Percentiles rank a stretch among this genome's conserved stretches.
phyloP scores from a whole-genome alignment of 441 rosid genomes.

The Kokia cookei region DNA sequence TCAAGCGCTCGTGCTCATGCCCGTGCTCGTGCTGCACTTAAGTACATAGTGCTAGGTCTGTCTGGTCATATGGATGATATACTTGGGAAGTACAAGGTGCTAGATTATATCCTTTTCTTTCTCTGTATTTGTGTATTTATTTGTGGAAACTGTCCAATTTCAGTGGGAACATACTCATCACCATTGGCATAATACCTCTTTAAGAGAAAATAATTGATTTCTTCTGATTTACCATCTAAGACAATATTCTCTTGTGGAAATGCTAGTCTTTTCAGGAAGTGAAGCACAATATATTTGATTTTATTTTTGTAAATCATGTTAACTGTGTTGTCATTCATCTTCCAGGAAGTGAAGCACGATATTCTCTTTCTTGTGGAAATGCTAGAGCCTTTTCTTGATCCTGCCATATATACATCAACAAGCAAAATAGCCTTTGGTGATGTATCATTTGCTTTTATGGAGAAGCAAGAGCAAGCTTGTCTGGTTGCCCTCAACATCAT shows the following conservation, averaged over 20 bases:
- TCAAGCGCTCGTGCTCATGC: slow-evolving; percentile 46
- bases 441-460: slow-evolving; percentile 40
- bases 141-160: neutral
- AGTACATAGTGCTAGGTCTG: slow-evolving; percentile 71
- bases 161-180: neutral
- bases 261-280: neutral
- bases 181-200: neutral
- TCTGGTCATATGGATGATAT: slow-evolving; percentile 86
- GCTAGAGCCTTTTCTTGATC: slow-evolving; percentile 85
- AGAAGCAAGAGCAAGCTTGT: slow-evolving; percentile 61
- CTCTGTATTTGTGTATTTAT: neutral
- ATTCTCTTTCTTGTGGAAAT: slow-evolving; percentile 85
- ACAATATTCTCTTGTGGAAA: neutral
- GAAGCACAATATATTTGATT: neutral
- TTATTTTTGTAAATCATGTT: neutral
- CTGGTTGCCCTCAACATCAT: slow-evolving; percentile 58
- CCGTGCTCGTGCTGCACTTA: slow-evolving; percentile 73
- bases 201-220: neutral
- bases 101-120: slow-evolving; percentile 3
- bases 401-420: slow-evolving; percentile 48
- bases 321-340: slow-evolving; percentile 12
- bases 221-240: neutral
- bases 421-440: slow-evolving; percentile 66
- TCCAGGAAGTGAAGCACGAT: slow-evolving; percentile 77
- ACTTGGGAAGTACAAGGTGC: slow-evolving; percentile 76